phyloP scores from a whole-genome alignment of 75 land plant species.

The Cryptomeria japonica region DNA sequence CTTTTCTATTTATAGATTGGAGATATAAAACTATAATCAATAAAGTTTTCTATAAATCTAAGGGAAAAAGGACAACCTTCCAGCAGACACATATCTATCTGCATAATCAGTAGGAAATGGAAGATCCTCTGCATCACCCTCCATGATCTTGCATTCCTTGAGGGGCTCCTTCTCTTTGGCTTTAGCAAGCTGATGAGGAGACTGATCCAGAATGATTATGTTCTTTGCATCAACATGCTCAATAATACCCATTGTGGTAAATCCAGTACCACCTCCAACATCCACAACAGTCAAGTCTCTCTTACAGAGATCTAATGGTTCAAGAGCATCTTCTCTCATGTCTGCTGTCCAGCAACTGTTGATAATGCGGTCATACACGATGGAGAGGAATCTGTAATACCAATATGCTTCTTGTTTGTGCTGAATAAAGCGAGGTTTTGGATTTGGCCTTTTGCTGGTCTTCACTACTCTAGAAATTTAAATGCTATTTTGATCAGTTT shows the following conservation, averaged over 20 bases:
- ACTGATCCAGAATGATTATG: conserved; percentile 44
- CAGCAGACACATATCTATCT: conserved; percentile 52
- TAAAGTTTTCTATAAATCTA: background rate
- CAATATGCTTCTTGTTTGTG: conserved; percentile 55
- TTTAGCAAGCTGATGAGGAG: conserved; percentile 49
- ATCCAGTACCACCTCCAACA: conserved; percentile 51
- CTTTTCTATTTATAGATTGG: background rate
- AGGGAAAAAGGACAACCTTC: conserved; percentile 18
- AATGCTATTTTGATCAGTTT: too few relatives aligned
- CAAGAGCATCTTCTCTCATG: conserved; percentile 50
- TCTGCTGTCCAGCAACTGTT: conserved; percentile 51
- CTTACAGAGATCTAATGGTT: conserved; percentile 41
- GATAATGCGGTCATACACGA: conserved; percentile 41
- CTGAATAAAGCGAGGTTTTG: conserved; percentile 44
- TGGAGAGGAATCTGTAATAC: conserved; percentile 46
- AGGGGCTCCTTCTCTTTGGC: conserved; percentile 44
- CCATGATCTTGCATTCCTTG: conserved; percentile 43
- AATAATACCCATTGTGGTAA: conserved; percentile 39
- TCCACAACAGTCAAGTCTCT: conserved; percentile 34
- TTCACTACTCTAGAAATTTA: background rate
- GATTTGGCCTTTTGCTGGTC: conserved; percentile 11
- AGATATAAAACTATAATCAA: background rate
- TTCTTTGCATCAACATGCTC: conserved; percentile 44
- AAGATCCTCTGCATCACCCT: conserved; percentile 50
- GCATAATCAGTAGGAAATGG: conserved; percentile 39